A percentile compares a stretch with the other conserved stretches of the same genome.
Evolutionary conservation across 202 grass and related monocot genomes (phyloP).

Genomic region (Brachypodium distachyon): DNA sequence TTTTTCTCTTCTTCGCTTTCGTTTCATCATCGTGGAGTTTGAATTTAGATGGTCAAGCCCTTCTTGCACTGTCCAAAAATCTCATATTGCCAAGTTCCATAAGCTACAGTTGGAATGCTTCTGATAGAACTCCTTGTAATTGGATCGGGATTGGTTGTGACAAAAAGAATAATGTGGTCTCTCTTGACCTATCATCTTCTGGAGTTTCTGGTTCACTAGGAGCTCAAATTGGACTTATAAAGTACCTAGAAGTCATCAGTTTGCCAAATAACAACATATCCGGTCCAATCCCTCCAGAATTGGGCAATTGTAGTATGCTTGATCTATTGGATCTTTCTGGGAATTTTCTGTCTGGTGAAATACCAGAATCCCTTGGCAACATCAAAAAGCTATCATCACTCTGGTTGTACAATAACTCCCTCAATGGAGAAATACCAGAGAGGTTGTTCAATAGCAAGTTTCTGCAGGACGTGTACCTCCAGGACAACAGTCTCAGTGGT

Average conservation of each 20-base stretch:
- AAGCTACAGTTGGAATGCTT: constrained; percentile 45
- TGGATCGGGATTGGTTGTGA: constrained; percentile 54
- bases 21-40: constrained; percentile 33
- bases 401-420: constrained; percentile 28
- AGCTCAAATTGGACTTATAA: constrained; percentile 37
- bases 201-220: constrained; percentile 45
- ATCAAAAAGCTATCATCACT: constrained; percentile 32
- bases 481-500: constrained; percentile 43
- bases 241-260: constrained; percentile 8
- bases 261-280: constrained; percentile 26
- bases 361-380: constrained; percentile 48
- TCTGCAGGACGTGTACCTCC: constrained; percentile 41
- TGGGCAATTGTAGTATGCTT: constrained; percentile 49
- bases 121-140: constrained; percentile 45
- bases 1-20: constrained; percentile 15
- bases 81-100: constrained; percentile 36
- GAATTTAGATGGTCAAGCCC: constrained; percentile 50
- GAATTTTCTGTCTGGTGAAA: constrained; percentile 43
- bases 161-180: constrained; percentile 22
- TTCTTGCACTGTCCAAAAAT: constrained; percentile 49
- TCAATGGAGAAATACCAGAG: constrained; percentile 43
- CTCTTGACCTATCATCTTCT: constrained; percentile 32
- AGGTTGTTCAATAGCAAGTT: constrained; percentile 31
- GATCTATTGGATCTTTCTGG: constrained; percentile 34
- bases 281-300: too few species aligned